Conservation (phyloP, 257 asterid species). For the Nicotiana benthamiana region DNA sequence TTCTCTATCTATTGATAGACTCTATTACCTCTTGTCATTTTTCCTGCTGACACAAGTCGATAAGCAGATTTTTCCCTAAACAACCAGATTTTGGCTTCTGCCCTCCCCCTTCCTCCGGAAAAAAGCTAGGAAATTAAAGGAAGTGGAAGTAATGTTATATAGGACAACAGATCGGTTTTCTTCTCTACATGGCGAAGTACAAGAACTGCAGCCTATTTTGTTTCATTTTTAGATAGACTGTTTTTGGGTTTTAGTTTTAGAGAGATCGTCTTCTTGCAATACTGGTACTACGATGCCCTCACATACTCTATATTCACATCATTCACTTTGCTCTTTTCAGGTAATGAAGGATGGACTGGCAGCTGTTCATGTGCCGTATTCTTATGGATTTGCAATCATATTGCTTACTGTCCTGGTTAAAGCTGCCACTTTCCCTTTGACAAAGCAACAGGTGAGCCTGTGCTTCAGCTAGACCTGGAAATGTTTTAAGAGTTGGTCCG, state of each 20-base stretch:
- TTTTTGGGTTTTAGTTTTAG: neutral
- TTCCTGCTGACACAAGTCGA: neutral
- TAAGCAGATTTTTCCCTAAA: neutral
- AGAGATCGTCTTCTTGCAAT: neutral
- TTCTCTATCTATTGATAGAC: neutral
- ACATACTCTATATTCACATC: neutral
- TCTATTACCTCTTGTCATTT: neutral
- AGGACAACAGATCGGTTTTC: neutral
- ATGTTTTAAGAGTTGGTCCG: neutral
- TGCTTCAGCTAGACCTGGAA: constrained; percentile 4
- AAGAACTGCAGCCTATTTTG: neutral
- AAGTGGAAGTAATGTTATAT: neutral
- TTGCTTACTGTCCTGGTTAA: constrained; percentile 87
- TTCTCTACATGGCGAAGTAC: neutral
- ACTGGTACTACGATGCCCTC: neutral
- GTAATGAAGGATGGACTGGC: constrained; percentile 80
- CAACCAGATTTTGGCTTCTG: neutral
- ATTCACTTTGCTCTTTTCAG: constrained; percentile 39
- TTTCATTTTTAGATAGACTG: neutral
- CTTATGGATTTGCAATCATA: constrained; percentile 96
- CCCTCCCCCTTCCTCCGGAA: neutral
- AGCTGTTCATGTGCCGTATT: constrained; percentile 87
- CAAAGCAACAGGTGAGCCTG: constrained; percentile 85
- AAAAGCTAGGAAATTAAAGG: neutral
- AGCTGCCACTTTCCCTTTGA: constrained; percentile 83